A percentile compares a stretch with the other conserved stretches of the same genome.
phyloP scores from a whole-genome alignment of 441 rosid genomes.

The Syzygium syzygioides region DNA sequence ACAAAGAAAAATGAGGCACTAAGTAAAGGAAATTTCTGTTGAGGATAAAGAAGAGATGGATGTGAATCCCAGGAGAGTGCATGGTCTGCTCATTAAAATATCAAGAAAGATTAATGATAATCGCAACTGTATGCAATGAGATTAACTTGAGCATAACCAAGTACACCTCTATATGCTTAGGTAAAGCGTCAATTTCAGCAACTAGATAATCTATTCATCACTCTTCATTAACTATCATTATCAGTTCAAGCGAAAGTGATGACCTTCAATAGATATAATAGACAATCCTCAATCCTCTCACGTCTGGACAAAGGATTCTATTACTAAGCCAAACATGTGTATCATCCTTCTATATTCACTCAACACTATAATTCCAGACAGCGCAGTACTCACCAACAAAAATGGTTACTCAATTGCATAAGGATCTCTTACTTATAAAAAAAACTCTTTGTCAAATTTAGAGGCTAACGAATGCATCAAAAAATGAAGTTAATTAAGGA shows the following conservation, averaged over 20 bases:
- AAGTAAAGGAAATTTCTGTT: neutral
- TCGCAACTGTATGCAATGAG: neutral
- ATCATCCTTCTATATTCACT: neutral
- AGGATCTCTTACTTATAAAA: neutral
- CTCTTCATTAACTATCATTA: neutral
- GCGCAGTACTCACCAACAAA: neutral
- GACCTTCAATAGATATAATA: neutral
- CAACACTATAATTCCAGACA: neutral
- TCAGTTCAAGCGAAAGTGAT: neutral
- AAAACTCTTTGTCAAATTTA: neutral
- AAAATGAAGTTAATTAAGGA: neutral
- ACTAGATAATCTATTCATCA: neutral
- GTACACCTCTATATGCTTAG: neutral
- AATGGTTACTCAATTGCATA: neutral
- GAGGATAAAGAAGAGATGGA: neutral
- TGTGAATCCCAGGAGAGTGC: neutral
- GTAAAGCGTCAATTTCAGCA: neutral
- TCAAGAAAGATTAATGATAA: neutral
- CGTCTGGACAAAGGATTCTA: neutral
- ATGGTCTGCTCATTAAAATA: neutral
- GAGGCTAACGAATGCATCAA: neutral
- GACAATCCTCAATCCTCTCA: neutral
- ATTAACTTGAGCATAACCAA: neutral
- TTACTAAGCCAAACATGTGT: neutral
- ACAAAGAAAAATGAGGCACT: slow-evolving; percentile 3